Conservation (phyloP, 331 rosid genomes). For the Telfairia occidentalis region DNA sequence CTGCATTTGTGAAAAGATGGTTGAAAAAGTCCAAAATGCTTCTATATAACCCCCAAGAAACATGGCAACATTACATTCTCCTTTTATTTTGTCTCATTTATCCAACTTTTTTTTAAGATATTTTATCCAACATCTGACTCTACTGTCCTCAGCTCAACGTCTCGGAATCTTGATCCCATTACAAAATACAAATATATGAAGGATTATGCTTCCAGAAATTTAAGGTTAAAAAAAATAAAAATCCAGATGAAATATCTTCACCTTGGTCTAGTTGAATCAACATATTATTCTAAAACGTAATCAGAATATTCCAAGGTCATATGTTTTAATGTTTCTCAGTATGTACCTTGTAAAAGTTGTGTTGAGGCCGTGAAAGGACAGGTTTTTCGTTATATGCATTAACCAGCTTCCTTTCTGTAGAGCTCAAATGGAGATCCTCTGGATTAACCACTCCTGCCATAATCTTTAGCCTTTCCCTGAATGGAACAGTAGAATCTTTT, state of each 20-base stretch:
- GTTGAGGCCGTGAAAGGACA: conserved; percentile 93
- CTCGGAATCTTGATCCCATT: no score
- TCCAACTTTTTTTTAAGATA: not conserved
- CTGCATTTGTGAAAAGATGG: conserved; percentile 23
- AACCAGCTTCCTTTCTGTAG: conserved; percentile 71
- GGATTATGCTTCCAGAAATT: no score
- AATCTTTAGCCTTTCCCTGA: conserved; percentile 84
- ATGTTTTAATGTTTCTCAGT: not conserved
- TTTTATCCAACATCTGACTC: no score
- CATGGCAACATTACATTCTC: not conserved
- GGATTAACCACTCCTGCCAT: conserved; percentile 81
- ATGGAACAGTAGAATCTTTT: conserved; percentile 55
- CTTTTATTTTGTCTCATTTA: not conserved
- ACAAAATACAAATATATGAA: no score
- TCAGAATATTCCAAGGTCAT: not conserved
- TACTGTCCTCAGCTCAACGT: no score
- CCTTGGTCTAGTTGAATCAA: no score
- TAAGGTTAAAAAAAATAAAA: no score
- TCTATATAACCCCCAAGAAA: not conserved
- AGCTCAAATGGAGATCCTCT: conserved; percentile 65
- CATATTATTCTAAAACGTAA: not conserved
- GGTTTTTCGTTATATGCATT: conserved; percentile 27
- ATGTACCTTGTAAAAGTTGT: conserved; percentile 64
- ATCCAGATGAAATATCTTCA: no score
- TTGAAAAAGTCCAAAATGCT: not conserved